These are phyloP conservation scores for Phytophthora cryptogea DNA, from an alignment of 352 stramenopile genomes.

Conservation along the genomic window DNA sequence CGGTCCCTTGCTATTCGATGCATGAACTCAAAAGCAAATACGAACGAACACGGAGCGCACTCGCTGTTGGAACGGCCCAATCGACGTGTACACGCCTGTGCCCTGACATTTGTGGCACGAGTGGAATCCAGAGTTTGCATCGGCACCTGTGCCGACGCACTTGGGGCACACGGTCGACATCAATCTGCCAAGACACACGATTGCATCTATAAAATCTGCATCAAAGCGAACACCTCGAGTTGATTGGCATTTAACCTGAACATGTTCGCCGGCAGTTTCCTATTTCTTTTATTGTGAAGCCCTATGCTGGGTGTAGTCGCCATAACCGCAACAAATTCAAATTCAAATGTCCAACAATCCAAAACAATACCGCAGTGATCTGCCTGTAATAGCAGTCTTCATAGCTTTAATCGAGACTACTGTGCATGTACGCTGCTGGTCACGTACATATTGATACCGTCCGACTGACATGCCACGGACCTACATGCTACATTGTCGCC, in stretches of 20 bases:
- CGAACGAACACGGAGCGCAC: conserved; percentile 43
- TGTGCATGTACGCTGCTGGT: no score
- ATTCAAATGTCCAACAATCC: no score
- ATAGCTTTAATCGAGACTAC: no score
- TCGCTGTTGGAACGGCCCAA: conserved; percentile 47
- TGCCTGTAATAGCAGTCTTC: no score
- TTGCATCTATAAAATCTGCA: neutral
- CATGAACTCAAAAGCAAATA: neutral
- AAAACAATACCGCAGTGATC: no score
- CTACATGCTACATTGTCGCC: no score
- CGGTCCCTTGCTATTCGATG: neutral
- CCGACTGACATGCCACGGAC: no score
- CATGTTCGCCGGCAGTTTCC: conserved; percentile 25
- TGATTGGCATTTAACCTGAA: neutral
- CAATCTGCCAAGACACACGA: conserved; percentile 9
- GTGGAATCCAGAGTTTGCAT: conserved; percentile 42
- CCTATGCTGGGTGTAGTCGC: no score
- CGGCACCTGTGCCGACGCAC: conserved; percentile 42
- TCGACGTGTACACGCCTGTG: conserved; percentile 34
- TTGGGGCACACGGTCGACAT: conserved; percentile 38
- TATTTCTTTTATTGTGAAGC: no score
- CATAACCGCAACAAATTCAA: no score
- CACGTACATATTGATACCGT: no score
- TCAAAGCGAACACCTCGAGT: neutral
- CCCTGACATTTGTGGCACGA: conserved; percentile 45